Base-by-base conservation (phyloP, 2,329 filamentous ascomycete species). In the Fusarium goolgardi region DNA sequence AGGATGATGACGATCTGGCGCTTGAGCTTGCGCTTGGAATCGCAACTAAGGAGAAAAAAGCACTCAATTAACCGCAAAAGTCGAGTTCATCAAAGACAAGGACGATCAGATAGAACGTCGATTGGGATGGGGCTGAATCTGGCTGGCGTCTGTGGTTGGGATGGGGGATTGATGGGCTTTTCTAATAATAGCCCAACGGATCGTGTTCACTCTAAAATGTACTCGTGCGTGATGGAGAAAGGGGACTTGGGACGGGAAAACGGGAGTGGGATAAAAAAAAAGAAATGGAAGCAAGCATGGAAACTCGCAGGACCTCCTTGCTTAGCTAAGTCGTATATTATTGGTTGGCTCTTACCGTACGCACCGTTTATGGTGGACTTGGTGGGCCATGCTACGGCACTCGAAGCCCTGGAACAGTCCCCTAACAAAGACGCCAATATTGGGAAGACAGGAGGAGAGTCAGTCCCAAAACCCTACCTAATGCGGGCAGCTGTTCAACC, bases 121-220 rank as follows among this genome's bases (percentile, higher is more conserved):
- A 74, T 74, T 72, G 72, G 72, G 72, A 74, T 74, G 72, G 72
- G 72, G 72, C 72, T 74, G 72, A 73, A 74, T 74, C 72, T 74
- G 72, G 72, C 70, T 69, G 72, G 70, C 69, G 71, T 72, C 60
- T 63, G 52, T 65, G 70, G 59, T 68, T 67, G 63, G 63, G 68
- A 69, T 70, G 56, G 52, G 55, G 35, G 35, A 39, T 35, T 39
- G 35, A 53, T 54, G 66, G 71, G 35, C 35, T 39, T 60, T 49
- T 74, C 72, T 74, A 74, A 74, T 74, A 74, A 74, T 74, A 74
- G 72, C 47, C 47, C 47, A 49, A 74, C 63, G 54, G 72, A 74
- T 74, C 72, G 72, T 74, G 72, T 74, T 74, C 72, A 74, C 71
- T 68, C 69, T 52, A 39, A 39, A 39, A 39, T 39, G 35, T 39